Percentiles rank a stretch among this genome's conserved stretches.
Conservation (phyloP, 1,139 yeast genomes). For the Pichia sp. region DNA sequence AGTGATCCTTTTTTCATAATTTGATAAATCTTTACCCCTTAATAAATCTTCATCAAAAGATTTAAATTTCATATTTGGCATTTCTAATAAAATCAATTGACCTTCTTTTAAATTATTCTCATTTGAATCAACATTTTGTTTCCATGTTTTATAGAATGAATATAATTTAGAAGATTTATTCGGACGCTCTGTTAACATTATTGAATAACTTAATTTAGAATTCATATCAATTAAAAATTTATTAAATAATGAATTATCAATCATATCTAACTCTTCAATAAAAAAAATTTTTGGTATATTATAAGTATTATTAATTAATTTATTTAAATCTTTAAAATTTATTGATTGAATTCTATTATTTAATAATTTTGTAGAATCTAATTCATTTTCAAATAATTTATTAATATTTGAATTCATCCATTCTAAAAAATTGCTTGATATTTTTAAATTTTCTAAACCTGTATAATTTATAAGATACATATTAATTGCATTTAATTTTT, state of each 20-base stretch:
- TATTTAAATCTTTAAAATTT: slow-evolving; percentile 51
- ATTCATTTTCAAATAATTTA: slow-evolving; percentile 70
- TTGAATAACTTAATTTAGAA: slow-evolving; percentile 57
- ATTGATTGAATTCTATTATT: slow-evolving; percentile 57
- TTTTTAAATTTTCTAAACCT: slow-evolving; percentile 71
- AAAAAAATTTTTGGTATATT: slow-evolving; percentile 75
- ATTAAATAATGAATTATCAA: slow-evolving; percentile 57
- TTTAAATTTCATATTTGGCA: slow-evolving; percentile 29
- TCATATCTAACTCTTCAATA: slow-evolving; percentile 68
- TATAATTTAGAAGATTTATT: slow-evolving; percentile 36
- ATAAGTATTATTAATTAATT: slow-evolving; percentile 29
- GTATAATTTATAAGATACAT: slow-evolving; percentile 68
- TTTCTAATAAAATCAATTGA: slow-evolving; percentile 48
- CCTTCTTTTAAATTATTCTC: slow-evolving; percentile 47
- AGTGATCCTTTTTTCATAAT: slow-evolving; percentile 42
- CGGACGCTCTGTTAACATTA: slow-evolving; percentile 67
- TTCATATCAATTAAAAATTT: slow-evolving; percentile 54
- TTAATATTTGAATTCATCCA: slow-evolving; percentile 87
- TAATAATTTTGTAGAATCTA: slow-evolving; percentile 55
- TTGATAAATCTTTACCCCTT: slow-evolving; percentile 42
- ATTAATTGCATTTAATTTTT: slow-evolving; percentile 19
- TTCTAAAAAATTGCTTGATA: slow-evolving; percentile 85
- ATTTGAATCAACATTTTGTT: slow-evolving; percentile 31
- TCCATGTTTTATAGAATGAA: slow-evolving; percentile 56
- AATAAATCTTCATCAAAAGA: slow-evolving; percentile 45